Evolutionary conservation across 805 yeast genomes (phyloP), one percentile per base, ranked within the genome.

Genomic region (Lipomyces oligophaga): DNA sequence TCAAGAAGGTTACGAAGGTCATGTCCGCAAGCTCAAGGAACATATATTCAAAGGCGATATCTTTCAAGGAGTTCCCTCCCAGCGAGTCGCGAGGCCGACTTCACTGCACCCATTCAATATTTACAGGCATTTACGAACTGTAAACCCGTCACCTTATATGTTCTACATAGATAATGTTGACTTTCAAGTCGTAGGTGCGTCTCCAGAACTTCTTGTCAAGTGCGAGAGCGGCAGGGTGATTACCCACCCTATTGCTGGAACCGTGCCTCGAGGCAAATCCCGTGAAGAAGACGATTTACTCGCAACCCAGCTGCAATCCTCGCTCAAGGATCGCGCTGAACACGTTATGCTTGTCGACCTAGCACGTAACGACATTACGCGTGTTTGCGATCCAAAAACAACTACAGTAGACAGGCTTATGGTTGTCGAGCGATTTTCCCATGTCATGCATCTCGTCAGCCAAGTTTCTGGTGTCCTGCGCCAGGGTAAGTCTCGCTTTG

Each of bases 161-260:
- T 93, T 93, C 65, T 93, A 88, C 67, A 81, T 93, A 56, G 97
- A 93, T 64, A 83, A 85, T 60, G 64, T 85, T 48, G 96, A 87
- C 58, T 93, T 90, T 72, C 96, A 89, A 66, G 77, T 93, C 38
- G 90, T 93, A 45, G 98, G 99, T 38, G 99, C 99, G 0, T 87
- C 96, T 10, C 99, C 99, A 1, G 98, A 93, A 65, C 69, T 90
- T 45, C 72, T 93, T 47, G 97, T 90, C 45, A 85, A 87, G 66
- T 72, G 87, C 4, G 96, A 88, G 57, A 73, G 81, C 28, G 79
- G 83, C 53, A 80, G 85, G 58, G 78, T 93, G 16, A 75, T 90
- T 42, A 93, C 97, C 2, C 97, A 93, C 66, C 99, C 98, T 18
- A 93, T 93, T 63, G 99, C 99, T 0, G 99, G 99, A 42, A 93